phyloP scores from a whole-genome alignment of 2,329 filamentous ascomycete species.

The Cladophialophora immunda region DNA sequence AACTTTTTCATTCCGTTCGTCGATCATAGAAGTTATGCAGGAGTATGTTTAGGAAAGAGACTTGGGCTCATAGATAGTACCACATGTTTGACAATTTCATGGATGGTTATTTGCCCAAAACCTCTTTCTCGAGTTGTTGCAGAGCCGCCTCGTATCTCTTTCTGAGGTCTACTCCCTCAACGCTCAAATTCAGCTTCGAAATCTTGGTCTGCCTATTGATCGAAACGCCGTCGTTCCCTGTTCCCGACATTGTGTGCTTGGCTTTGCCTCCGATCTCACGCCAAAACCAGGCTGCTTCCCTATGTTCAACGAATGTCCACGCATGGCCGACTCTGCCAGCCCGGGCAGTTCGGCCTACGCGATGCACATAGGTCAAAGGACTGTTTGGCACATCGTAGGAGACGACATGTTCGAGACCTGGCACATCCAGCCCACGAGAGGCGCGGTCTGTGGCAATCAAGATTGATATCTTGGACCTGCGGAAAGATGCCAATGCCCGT shows the following conservation, averaged over 20 bases:
- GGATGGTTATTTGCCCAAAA: slow-evolving; percentile 15
- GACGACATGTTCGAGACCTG: slow-evolving; percentile 85
- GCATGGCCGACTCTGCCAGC: slow-evolving; percentile 81
- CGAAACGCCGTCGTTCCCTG: slow-evolving; percentile 7
- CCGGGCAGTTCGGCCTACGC: slow-evolving; percentile 92
- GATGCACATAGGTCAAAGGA: slow-evolving; percentile 96
- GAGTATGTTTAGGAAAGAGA: neutral
- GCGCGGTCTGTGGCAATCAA: slow-evolving; percentile 96
- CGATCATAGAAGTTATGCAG: neutral
- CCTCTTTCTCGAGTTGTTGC: slow-evolving; percentile 36
- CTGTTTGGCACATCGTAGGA: slow-evolving; percentile 96
- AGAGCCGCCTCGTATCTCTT: slow-evolving; percentile 38
- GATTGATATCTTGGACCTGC: slow-evolving; percentile 86
- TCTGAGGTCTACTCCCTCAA: slow-evolving; percentile 29
- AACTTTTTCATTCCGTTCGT: neutral
- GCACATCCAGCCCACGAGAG: slow-evolving; percentile 92
- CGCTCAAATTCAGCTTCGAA: slow-evolving; percentile 26
- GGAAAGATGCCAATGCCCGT: slow-evolving; percentile 83
- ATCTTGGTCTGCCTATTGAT: slow-evolving; percentile 29
- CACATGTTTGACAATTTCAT: neutral
- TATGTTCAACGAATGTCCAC: slow-evolving; percentile 85
- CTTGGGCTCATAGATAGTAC: neutral
- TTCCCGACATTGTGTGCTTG: slow-evolving; percentile 44
- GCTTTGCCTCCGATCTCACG: slow-evolving; percentile 70
- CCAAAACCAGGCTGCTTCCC: slow-evolving; percentile 92